Evolutionary conservation across 1,139 yeast species (phyloP).

Genomic region (Suhomyces ambrosiae): DNA sequence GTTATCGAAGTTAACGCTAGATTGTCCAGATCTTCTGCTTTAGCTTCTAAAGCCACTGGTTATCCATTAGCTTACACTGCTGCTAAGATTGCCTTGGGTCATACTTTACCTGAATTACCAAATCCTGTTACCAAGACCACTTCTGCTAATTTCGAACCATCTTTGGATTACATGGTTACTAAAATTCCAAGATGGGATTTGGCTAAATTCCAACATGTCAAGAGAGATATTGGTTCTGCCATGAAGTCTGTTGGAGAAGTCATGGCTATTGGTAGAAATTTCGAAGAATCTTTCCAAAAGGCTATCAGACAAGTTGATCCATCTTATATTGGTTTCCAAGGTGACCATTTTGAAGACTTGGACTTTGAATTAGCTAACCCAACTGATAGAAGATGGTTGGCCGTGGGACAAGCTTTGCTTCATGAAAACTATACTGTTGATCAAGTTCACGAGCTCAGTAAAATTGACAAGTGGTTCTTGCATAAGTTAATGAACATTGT

Average conservation of each 20-base stretch:
- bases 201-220: constrained; percentile 91
- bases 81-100: constrained; percentile 93
- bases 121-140: constrained; percentile 97
- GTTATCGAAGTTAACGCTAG: constrained; percentile 98
- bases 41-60: constrained; percentile 98
- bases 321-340: constrained; percentile 88
- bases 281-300: constrained; percentile 97
- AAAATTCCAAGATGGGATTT: constrained; percentile 99
- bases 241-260: constrained; percentile 99
- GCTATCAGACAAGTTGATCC: constrained; percentile 98
- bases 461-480: constrained; percentile 95
- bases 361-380: constrained; percentile 85
- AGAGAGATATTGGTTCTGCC: constrained; percentile 89
- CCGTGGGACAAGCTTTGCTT: constrained; percentile 93
- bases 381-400: constrained; percentile 97
- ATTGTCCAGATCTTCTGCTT: constrained; percentile 94
- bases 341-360: constrained; percentile 75
- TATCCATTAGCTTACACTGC: constrained; percentile 98
- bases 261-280: constrained; percentile 97
- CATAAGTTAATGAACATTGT: constrained; percentile 90
- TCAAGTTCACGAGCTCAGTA: constrained; percentile 83
- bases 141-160: constrained; percentile 95
- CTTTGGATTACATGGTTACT: constrained; percentile 93
- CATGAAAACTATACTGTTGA: constrained; percentile 92
- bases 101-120: constrained; percentile 91